Evolutionary conservation across 768 basidiomycete species (phyloP), one percentile per base, ranked within the genome.

Genomic region (Gymnopilus dilepis): DNA sequence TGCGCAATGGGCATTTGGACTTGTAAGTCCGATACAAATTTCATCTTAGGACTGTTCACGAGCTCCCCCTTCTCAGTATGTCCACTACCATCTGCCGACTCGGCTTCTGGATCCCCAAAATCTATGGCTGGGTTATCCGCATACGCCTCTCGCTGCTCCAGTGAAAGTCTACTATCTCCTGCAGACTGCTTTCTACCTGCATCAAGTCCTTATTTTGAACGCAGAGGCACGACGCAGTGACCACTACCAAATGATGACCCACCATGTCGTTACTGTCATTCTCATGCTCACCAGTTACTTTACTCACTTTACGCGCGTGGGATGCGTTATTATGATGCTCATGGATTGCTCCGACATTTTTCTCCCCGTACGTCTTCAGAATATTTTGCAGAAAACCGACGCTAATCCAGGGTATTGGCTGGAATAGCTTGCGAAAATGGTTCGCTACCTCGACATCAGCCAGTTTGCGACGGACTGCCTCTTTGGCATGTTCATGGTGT

Each of bases 291-390:
- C 80, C 40, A 95, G 92, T 74, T 99, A 97, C 76, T 82, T 82
- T 62, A 86, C 82, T 72, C 90, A 95, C 75, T 90, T 88, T 72
- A 97, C 94, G 8, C 90, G 95, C 45, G 84, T 96, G 43, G 97
- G 97, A 15, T 93, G 90, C 67, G 78, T 95, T 47, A 87, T 97
- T 61, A 90, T 97, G 85, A 83, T 93, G 53, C 77, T 97, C 34
- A 96, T 99, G 94, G 97, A 99, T 72, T 88, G 86, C 71, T 92
- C 90, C 71, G 97, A 99, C 77, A 92, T 99, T 55, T 86, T 94
- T 71, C 76, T 99, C 9, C 92, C 96, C 2, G 95, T 96, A 71
- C 70, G 93, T 85, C 8, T 40, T 31, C 55, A 15, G n/a, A 58
- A 55, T 22, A 19, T 6, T 54, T 37, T 26, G 41, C 51, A 17